Evolutionary conservation across 2,329 filamentous ascomycete species (phyloP), one percentile per base, ranked within the genome.

Genomic region (Rachicladosporium sp.): DNA sequence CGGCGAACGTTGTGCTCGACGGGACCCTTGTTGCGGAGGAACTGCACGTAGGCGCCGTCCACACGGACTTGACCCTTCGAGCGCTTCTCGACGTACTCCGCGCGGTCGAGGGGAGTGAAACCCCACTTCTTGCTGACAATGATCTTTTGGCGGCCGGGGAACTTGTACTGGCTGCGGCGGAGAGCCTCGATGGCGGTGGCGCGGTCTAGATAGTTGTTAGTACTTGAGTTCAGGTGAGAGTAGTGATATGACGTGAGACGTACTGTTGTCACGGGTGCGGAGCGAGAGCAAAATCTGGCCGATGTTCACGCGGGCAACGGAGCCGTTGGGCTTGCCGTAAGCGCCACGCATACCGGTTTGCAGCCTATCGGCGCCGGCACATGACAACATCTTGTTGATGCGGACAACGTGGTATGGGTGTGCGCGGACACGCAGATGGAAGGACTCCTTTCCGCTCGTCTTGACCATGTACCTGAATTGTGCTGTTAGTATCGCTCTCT

Each of bases 311-410:
- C 91, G 91, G 68, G 91, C 91, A 64, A 98, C 91, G 62, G 78
- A 82, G 67, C 91, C 91, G 78, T 96, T 93, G 69, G 91, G 91
- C 82, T 98, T 98, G 66, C 91, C 91, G 81, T 87, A 98, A 60
- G 91, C 91, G 81, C 91, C 91, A 82, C 91, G 89, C 91, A 98
- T 98, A 78, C 91, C 91, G 59, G 91, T 98, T 74, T 98, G 91
- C 71, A 98, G 78, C 82, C 91, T 87, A 96, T 98, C 91, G 81
- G 91, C 91, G 79, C 91, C 91, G 64, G 91, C 91, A 71, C 91
- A 98, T 66, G 91, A 96, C 86, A 98, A 89, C 91, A 98, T 98
- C 84, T 98, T 98, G 87, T 98, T 98, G 88, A 98, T 98, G 73
- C 91, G 91, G 78, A 98, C 83, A 73, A 98, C 91, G 78, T 98